Base-by-base conservation (phyloP, 768 basidiomycete genomes). In the Boletus fagicola region DNA sequence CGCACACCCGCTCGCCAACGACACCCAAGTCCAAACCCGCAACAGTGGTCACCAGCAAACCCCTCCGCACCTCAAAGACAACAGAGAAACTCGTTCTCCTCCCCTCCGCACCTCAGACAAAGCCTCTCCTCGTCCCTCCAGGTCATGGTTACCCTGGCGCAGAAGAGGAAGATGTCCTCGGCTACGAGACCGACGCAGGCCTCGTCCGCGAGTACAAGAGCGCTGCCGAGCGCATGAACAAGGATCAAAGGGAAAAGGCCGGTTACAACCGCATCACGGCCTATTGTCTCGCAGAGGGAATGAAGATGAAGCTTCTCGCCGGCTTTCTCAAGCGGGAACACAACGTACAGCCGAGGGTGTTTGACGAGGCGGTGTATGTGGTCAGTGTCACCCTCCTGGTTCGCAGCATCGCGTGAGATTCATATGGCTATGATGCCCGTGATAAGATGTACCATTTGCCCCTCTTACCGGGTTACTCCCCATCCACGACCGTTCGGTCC, bases 291-390 rank as follows among this genome's bases (percentile, higher is more conserved):
- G 90, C 91, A 8, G 93, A 95, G 63, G 82, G 82, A 8, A 87
- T 95, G 71, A 85, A 86, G 68, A 88, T 91, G 83, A 94, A 92
- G 70, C 74, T 90, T 0, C 74, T 97, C 22, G 85, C 88, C 12
- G 85, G 87, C 2, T 96, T 94, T 67, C 68, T 97, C 68, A 96
- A 95, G 73, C 78, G 95, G 51, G 95, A 98, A 68, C 95, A 98
- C 69, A 96, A 94, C 53, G 94, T 95, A 12, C 79, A 75, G 11
- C 92, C 87, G 1, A 79, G 95, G 57, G 81, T 92, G 0, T 98
- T 92, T 62, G 95, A 97, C 69, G 95, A 98, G 74, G 94, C 94
- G 0, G 73, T 96, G 58, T 97, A 97, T 76, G 90, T 86, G 55
- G 94, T 95, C 60, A 75, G 91, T 80, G 15, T 45, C 33, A 1